Evolutionary conservation across 345 rosid genomes (phyloP).

Genomic region (Syzygium oleosum): DNA sequence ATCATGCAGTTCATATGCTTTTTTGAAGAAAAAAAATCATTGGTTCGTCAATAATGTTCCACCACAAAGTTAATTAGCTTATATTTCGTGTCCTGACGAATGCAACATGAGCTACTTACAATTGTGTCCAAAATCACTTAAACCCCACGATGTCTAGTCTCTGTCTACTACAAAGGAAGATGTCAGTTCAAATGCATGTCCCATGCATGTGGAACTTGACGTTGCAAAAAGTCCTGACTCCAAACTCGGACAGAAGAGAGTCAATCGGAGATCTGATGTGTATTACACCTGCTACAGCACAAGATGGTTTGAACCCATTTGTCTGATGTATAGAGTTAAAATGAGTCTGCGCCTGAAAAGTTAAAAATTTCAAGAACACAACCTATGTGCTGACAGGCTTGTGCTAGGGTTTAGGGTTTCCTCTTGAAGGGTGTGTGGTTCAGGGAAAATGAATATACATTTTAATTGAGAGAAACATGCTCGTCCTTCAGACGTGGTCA

Average conservation of each 20-base stretch:
- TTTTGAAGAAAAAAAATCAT: background rate
- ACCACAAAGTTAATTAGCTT: background rate
- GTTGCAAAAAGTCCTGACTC: background rate
- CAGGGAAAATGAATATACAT: background rate
- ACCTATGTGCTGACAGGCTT: background rate
- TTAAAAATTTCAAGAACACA: background rate
- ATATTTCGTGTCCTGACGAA: background rate
- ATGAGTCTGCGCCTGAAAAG: background rate
- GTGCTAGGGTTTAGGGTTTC: background rate
- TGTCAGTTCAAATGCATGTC: background rate
- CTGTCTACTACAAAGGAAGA: background rate
- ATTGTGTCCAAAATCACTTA: background rate
- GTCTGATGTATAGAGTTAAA: background rate
- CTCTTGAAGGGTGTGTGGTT: background rate
- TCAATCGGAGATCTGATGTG: background rate
- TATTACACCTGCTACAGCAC: background rate
- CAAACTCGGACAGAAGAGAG: background rate
- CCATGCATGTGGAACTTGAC: background rate
- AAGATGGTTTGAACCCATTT: background rate
- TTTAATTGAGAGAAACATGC: background rate
- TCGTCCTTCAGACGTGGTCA: background rate
- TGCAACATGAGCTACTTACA: background rate
- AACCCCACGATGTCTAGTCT: background rate
- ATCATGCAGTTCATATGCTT: background rate
- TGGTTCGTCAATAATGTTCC: background rate